A percentile compares a stretch with the other conserved stretches of the same genome.
Conservation (phyloP, 2,329 filamentous ascomycete species). For the Ophiosphaerella narmari region DNA sequence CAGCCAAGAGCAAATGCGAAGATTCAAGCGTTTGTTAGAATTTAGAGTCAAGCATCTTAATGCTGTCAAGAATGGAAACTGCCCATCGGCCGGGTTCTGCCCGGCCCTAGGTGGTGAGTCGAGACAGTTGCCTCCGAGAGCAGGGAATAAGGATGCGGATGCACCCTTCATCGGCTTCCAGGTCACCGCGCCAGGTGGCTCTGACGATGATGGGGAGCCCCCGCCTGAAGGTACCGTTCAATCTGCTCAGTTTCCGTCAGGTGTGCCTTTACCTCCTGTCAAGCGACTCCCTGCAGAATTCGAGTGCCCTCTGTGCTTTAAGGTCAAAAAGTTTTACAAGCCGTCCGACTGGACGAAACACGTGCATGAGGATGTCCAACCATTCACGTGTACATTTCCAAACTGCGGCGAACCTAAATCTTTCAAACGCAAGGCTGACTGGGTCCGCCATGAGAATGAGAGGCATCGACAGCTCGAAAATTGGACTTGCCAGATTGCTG, state of each 20-base stretch:
- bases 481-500: conserved; percentile 83
- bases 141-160: conserved; percentile 64
- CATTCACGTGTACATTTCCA: conserved; percentile 90
- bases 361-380: conserved; percentile 90
- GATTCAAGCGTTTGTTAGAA: conserved; percentile 78
- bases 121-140: conserved; percentile 63
- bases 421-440: conserved; percentile 94
- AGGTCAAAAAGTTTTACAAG: conserved; percentile 82
- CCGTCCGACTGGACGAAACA: conserved; percentile 98
- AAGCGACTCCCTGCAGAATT: conserved; percentile 80
- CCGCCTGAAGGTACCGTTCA: conserved; percentile 69
- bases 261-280: conserved; percentile 82
- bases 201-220: conserved; percentile 70
- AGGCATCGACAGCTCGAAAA: conserved; percentile 86
- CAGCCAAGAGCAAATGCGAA: conserved; percentile 75
- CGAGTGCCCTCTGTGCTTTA: conserved; percentile 87
- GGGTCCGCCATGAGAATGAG: conserved; percentile 93
- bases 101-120: conserved; percentile 69
- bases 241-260: conserved; percentile 74
- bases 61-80: conserved; percentile 61
- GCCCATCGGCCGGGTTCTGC: conserved; percentile 67
- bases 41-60: conserved; percentile 71
- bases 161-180: conserved; percentile 59
- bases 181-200: conserved; percentile 59
- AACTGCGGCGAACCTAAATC: conserved; percentile 83